Percentiles rank a stretch among this genome's conserved stretches.
Evolutionary conservation across 2,329 filamentous ascomycete species (phyloP).

Genomic region (Cladosporium sp.): DNA sequence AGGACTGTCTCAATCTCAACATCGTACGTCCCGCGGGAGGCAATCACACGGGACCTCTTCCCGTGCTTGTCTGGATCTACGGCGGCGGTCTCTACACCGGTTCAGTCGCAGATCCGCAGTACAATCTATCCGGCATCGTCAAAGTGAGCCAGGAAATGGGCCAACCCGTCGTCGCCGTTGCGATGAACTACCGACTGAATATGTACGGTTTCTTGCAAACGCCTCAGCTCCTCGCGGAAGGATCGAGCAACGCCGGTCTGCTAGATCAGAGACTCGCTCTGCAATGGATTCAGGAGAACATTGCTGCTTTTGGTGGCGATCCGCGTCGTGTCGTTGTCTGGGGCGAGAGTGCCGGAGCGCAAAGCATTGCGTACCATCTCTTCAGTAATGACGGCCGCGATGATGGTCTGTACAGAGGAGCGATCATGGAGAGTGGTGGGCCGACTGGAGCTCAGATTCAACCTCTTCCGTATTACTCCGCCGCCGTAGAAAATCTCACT

Average conservation of each 20-base stretch:
- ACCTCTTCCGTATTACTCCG: neutral
- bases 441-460: constrained; percentile 4
- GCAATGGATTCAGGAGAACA: constrained; percentile 57
- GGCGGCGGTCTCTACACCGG: constrained; percentile 41
- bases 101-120: constrained; percentile 45
- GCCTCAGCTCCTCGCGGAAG: constrained; percentile 37
- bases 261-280: constrained; percentile 58
- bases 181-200: constrained; percentile 27
- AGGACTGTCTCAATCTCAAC: constrained; percentile 58
- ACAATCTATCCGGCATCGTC: constrained; percentile 52
- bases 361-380: constrained; percentile 9
- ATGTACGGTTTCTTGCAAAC: constrained; percentile 52
- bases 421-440: constrained; percentile 39
- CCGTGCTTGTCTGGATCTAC: constrained; percentile 58
- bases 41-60: constrained; percentile 43
- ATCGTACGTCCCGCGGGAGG: constrained; percentile 3
- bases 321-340: constrained; percentile 33
- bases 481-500: constrained; percentile 1
- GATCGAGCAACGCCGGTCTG: constrained; percentile 58
- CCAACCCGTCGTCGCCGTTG: constrained; percentile 6
- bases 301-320: constrained; percentile 54
- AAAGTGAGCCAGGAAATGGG: constrained; percentile 8
- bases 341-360: constrained; percentile 35
- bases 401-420: constrained; percentile 24
- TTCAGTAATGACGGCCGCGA: neutral